Conservation (phyloP, 2,329 filamentous ascomycete genomes). For the Cladosporium sp. region DNA sequence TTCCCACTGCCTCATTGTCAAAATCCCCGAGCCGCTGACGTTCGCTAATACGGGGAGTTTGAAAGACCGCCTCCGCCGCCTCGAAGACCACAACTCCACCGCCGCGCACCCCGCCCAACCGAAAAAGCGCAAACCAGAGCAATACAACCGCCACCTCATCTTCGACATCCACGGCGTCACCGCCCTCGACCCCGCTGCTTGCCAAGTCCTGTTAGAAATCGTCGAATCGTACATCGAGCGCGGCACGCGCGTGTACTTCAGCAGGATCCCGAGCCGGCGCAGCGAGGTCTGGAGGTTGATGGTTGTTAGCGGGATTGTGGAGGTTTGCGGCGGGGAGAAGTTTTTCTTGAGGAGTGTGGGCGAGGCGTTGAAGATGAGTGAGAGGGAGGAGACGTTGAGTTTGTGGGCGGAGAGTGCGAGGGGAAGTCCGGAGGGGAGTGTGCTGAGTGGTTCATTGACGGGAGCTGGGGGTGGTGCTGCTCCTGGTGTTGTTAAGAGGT, state of each 20-base stretch:
- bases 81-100: constrained; percentile 88
- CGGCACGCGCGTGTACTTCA: constrained; percentile 77
- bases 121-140: constrained; percentile 69
- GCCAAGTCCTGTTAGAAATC: constrained; percentile 89
- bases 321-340: constrained; percentile 71
- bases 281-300: constrained; percentile 70
- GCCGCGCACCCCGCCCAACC: constrained; percentile 85
- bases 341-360: constrained; percentile 83
- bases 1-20: constrained; percentile 90
- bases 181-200: constrained; percentile 86
- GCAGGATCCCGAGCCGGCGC: constrained; percentile 51
- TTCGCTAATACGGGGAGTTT: constrained; percentile 90
- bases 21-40: constrained; percentile 93
- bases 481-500: too few species aligned
- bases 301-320: constrained; percentile 78
- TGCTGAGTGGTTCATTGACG: neutral
- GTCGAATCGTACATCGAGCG: constrained; percentile 75
- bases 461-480: neutral
- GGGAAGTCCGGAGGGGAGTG: constrained; percentile 10
- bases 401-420: constrained; percentile 10
- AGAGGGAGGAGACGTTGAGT: constrained; percentile 59
- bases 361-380: constrained; percentile 78
- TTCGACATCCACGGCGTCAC: constrained; percentile 99
- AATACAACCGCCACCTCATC: constrained; percentile 83
- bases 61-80: constrained; percentile 75